Base-by-base conservation (phyloP, 495 filamentous ascomycete genomes). In the Talaromyces proteolyticus region DNA sequence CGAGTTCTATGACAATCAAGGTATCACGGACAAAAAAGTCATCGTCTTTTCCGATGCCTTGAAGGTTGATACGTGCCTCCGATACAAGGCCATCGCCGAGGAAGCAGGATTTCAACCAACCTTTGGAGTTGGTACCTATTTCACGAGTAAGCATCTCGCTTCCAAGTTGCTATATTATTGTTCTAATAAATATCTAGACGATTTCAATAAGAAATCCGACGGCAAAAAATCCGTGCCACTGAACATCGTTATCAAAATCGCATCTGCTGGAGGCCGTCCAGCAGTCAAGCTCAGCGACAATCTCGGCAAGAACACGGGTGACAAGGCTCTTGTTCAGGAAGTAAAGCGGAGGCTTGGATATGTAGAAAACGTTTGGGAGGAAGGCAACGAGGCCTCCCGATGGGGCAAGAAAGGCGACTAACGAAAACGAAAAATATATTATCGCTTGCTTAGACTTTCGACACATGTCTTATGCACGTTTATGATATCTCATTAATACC, bases 11-110 rank as follows among this genome's bases (percentile, higher is more conserved):
- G 81, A 94, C 52, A 65, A 67, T 25, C 60, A 84, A 44, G 83
- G 84, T 3, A 88, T 96, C 63, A 82, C 68, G 23, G 87, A 87
- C 2, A 85, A 83, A 70, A 98, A 96, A 75, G 87, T 80, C 0
- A 86, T 97, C 40, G 93, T 97, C n/a, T 98, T 97, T 64, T 98
- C 93, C 3, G 93, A 98, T 67, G 93, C 89, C 5, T 71, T 98
- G 29, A 84, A 96, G 57, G 87, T 96, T 49, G 90, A 96, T 14
- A 82, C 83, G 37, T 97, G 94, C 62, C 67, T 96, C 21, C 82
- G 93, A 64, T 98, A 97, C 69, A 92, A 90, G 69, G 63, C 78
- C 23, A 78, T 85, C 38, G 82, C 91, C 1, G 89, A 95, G 44
- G 79, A 82, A 37, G 81, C 85, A 6, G 86, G 88, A 38, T 91